Evolutionary conservation across 2,329 filamentous ascomycete genomes (phyloP).

Genomic region (Dryadomyces sulphureus): DNA sequence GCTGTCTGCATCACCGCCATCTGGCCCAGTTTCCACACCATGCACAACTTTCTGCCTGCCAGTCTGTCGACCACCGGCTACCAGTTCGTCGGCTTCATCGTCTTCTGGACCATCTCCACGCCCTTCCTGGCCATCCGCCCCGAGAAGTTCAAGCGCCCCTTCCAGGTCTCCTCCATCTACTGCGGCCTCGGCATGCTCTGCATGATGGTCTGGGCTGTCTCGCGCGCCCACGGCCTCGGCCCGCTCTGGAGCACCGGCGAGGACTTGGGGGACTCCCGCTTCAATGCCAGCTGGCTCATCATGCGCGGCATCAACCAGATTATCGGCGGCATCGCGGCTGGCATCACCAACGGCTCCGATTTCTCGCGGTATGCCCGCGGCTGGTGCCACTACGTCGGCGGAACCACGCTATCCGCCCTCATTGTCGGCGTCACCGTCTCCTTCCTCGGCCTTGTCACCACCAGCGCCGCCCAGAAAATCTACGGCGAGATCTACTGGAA

Average conservation of each 20-base stretch:
- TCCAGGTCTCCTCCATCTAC: constrained; percentile 17
- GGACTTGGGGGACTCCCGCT: neutral
- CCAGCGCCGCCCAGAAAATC: constrained; percentile 15
- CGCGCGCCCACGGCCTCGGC: constrained; percentile 18
- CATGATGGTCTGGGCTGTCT: constrained; percentile 21
- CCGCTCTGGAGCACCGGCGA: constrained; percentile 11
- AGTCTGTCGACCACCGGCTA: constrained; percentile 17
- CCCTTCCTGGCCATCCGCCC: constrained; percentile 28
- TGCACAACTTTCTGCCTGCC: constrained; percentile 14
- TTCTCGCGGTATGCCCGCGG: constrained; percentile 27
- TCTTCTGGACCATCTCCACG: constrained; percentile 16
- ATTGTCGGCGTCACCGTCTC: constrained; percentile 23
- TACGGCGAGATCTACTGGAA: constrained; percentile 26
- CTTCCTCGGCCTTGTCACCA: constrained; percentile 22
- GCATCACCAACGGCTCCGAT: constrained; percentile 29
- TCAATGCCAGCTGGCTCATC: constrained; percentile 22
- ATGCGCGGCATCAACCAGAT: constrained; percentile 24
- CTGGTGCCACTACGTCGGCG: constrained; percentile 11
- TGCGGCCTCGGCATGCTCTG: constrained; percentile 17
- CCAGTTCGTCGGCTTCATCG: constrained; percentile 17
- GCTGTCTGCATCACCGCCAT: constrained; percentile 19
- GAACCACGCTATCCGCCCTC: constrained; percentile 27
- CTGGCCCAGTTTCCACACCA: constrained; percentile 13
- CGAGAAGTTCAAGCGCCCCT: constrained; percentile 20
- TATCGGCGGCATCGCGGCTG: constrained; percentile 28